phyloP scores from a whole-genome alignment of 148 eudicot species.

The Drosera capensis region DNA sequence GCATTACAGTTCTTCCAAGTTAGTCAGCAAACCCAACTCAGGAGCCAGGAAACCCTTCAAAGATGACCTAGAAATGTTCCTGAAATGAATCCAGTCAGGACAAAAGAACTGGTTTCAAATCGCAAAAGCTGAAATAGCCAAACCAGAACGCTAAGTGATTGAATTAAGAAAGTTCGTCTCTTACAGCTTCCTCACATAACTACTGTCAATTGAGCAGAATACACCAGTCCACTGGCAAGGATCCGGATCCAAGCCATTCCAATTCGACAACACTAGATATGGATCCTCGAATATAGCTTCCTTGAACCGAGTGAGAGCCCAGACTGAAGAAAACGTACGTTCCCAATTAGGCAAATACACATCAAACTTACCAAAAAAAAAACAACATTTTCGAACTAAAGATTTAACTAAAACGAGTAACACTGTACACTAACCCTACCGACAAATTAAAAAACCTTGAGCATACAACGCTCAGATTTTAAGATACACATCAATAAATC shows the following conservation, averaged over 20 bases:
- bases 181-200: slow-evolving; percentile 74
- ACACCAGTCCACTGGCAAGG: slow-evolving; percentile 83
- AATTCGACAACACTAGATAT: slow-evolving; percentile 53
- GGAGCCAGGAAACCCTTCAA: slow-evolving; percentile 78
- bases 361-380: not conserved
- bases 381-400: slow-evolving; percentile 3
- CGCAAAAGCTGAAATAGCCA: not conserved
- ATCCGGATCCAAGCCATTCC: slow-evolving; percentile 69
- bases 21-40: slow-evolving; percentile 41
- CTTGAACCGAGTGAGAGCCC: slow-evolving; percentile 66
- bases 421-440: no score
- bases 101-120: not conserved
- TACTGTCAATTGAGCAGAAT: slow-evolving; percentile 39
- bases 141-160: not conserved
- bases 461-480: no score
- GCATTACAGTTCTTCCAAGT: slow-evolving; percentile 71
- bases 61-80: slow-evolving; percentile 74
- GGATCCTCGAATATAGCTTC: slow-evolving; percentile 92
- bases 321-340: slow-evolving; percentile 29
- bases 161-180: slow-evolving; percentile 6
- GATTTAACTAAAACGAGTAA: not conserved
- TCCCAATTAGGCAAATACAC: slow-evolving; percentile 3
- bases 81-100: slow-evolving; percentile 19
- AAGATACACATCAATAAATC: no score
- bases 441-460: no score